These are phyloP conservation scores for Scedosporium aurantiacum DNA, from an alignment of 2,329 filamentous ascomycete genomes.

Conservation along the genomic window DNA sequence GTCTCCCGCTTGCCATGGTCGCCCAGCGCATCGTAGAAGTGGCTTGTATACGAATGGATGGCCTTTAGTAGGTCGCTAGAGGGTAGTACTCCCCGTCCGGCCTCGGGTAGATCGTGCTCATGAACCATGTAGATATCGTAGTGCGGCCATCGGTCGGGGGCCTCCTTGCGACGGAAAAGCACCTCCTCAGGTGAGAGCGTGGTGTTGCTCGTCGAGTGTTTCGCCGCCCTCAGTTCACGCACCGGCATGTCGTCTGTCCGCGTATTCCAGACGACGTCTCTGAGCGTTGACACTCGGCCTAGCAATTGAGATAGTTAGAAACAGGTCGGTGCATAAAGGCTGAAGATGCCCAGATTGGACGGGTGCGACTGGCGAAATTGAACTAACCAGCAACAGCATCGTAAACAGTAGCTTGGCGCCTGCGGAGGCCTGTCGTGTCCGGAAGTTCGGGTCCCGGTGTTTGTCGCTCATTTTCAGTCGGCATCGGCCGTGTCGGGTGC, in stretches of 20 bases:
- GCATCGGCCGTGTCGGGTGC: not conserved
- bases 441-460: not conserved
- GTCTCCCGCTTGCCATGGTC: conserved; percentile 7
- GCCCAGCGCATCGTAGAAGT: conserved; percentile 46
- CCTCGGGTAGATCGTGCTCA: conserved; percentile 38
- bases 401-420: conserved; percentile 46
- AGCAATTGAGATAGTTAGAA: not conserved
- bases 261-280: not conserved
- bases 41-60: conserved; percentile 56
- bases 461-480: not conserved
- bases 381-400: conserved; percentile 50
- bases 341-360: not conserved
- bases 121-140: conserved; percentile 61
- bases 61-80: conserved; percentile 59
- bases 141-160: conserved; percentile 58
- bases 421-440: not conserved
- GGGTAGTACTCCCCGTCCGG: conserved; percentile 42
- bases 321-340: not conserved
- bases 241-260: not conserved
- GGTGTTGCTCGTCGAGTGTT: not conserved
- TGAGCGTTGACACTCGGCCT: conserved; percentile 7
- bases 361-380: not conserved
- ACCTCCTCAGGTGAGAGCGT: conserved; percentile 56
- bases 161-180: conserved; percentile 53
- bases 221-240: not conserved